Conservation (phyloP, 2,329 filamentous ascomycete genomes). For the Aspergillus aculeatinus region DNA sequence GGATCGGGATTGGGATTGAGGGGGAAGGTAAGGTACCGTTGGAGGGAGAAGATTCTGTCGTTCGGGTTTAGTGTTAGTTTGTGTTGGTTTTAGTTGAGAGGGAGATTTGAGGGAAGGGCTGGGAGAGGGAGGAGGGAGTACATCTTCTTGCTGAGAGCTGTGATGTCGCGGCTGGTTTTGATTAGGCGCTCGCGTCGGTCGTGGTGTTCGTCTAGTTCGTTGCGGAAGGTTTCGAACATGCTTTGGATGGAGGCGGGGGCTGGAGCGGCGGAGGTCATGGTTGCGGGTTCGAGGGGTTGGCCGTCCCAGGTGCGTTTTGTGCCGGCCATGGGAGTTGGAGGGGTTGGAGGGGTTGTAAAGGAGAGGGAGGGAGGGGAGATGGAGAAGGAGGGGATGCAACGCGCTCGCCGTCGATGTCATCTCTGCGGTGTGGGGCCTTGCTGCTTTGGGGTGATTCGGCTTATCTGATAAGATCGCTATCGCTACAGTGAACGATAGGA, state of each 20-base stretch:
- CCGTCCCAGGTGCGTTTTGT: constrained; percentile 44
- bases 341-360: neutral
- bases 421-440: constrained; percentile 5
- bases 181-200: constrained; percentile 86
- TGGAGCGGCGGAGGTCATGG: neutral
- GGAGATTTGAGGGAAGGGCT: neutral
- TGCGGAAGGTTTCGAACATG: constrained; percentile 83
- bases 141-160: constrained; percentile 96
- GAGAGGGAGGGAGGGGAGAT: neutral
- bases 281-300: constrained; percentile 21
- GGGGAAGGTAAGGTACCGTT: constrained; percentile 56
- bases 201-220: constrained; percentile 90
- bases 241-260: constrained; percentile 47
- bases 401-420: constrained; percentile 14
- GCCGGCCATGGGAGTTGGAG: constrained; percentile 27
- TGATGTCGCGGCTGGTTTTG: constrained; percentile 90
- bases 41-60: constrained; percentile 75
- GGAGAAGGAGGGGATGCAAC: neutral
- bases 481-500: too few species aligned
- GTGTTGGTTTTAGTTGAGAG: neutral
- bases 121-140: constrained; percentile 48
- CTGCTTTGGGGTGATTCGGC: constrained; percentile 6
- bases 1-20: neutral
- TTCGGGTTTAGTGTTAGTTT: neutral
- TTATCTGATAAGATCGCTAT: constrained; percentile 17